Base-by-base conservation (phyloP, 1,284 basidiomycete species). In the Tilletia setariae region DNA sequence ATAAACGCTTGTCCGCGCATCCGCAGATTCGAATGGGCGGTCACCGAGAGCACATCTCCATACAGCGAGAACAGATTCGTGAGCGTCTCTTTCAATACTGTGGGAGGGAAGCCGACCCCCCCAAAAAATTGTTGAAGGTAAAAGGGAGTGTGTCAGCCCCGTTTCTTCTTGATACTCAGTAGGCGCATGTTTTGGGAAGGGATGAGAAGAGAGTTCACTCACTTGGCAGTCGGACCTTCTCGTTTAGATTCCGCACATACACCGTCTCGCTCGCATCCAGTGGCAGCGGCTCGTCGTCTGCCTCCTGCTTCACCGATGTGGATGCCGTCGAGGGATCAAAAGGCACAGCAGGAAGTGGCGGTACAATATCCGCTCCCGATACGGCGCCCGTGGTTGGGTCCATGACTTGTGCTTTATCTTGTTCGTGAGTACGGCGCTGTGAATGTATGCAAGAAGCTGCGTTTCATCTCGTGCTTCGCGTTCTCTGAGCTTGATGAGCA, bases 1-100 rank as follows among this genome's bases (percentile, higher is more conserved):
- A 99, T 91, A 80, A 99, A 99, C 4, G 95, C 95, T 84, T 99
- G 95, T 13, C 95, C 95, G 49, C 96, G 87, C 96, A 99, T 98
- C 42, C 95, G 89, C 70, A 97, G 84, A 85, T 97, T 98, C 67
- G 86, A 84, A 83, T 98, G 95, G 6, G 94, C 93, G 8, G 93
- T 90, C 19, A 99, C 91, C 76, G 94, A 93, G 35, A 95, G 84
- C 6, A 99, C 90, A 69, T 91, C 90, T 21, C 93, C 92, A 80
- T 98, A 98, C 42, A 90, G 88, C 83, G 93, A 93, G 86, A 98
- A 98, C 62, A 99, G 86, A 47, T 90, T 90, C 23, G 88, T 87
- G 56, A 99, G 86, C 0, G 94, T 93, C 69, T 91, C 86, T 84
- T 95, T 97, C 79, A 98, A 87, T 35, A 94, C 94, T 61, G 56